Conservation (phyloP, 345 rosid genomes). For the Brassica cretica region DNA sequence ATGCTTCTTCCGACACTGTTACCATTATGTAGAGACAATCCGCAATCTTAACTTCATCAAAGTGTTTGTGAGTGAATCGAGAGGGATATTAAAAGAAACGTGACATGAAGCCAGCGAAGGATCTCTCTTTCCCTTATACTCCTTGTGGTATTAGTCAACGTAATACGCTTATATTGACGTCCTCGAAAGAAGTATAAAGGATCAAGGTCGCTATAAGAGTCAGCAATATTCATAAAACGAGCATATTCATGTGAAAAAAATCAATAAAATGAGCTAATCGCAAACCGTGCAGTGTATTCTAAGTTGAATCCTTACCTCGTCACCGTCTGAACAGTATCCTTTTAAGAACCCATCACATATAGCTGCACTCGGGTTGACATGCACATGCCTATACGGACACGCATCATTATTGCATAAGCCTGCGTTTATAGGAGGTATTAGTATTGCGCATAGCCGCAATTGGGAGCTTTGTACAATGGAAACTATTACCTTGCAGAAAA, state of each 20-base stretch:
- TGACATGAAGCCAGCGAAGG: slow-evolving; percentile 17
- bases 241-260: slow-evolving; percentile 25
- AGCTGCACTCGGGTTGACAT: slow-evolving; percentile 79
- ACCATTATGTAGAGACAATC: slow-evolving; percentile 44
- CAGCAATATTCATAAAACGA: not conserved
- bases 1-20: slow-evolving; percentile 97
- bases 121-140: slow-evolving; percentile 13
- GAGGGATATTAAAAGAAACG: slow-evolving; percentile 12
- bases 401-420: slow-evolving; percentile 81
- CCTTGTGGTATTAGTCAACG: slow-evolving; percentile 13
- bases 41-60: slow-evolving; percentile 36
- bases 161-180: slow-evolving; percentile 10
- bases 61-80: slow-evolving; percentile 21
- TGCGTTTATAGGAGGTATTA: slow-evolving; percentile 35
- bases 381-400: slow-evolving; percentile 93
- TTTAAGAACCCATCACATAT: slow-evolving; percentile 80
- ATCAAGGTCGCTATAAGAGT: slow-evolving; percentile 10
- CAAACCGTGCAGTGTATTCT: slow-evolving; percentile 5
- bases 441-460: not conserved
- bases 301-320: slow-evolving; percentile 64
- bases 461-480: not conserved
- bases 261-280: not conserved
- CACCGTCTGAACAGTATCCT: slow-evolving; percentile 90
- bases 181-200: not conserved
- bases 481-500: slow-evolving; percentile 73